These are phyloP conservation scores for Cryptococcus sp. DNA, from an alignment of 1,284 basidiomycete genomes.

Conservation along the genomic window DNA sequence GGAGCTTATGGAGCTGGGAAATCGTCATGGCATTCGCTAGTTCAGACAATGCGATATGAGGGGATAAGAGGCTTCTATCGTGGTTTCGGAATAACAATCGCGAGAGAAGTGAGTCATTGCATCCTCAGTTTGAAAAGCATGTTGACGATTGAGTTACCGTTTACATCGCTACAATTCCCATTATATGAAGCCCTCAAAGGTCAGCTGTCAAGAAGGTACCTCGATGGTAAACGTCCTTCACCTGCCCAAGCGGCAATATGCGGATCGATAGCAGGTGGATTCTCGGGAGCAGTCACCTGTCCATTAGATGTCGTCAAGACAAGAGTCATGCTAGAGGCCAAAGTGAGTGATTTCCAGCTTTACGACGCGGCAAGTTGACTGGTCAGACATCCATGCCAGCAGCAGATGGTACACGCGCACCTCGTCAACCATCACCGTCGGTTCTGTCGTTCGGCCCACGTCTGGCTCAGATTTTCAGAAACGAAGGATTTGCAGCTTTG, in stretches of 20 bases:
- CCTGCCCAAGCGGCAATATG: conserved; percentile 85
- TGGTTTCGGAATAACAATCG: conserved; percentile 72
- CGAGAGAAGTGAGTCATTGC: conserved; percentile 61
- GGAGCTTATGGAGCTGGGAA: conserved; percentile 58
- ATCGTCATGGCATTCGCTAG: conserved; percentile 42
- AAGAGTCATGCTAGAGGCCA: conserved; percentile 88
- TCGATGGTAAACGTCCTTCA: conserved; percentile 55
- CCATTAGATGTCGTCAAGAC: conserved; percentile 97
- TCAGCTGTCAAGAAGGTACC: conserved; percentile 51
- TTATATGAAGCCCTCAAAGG: conserved; percentile 86
- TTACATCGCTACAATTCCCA: conserved; percentile 96
- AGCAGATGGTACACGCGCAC: conserved; percentile 9
- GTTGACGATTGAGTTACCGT: conserved; percentile 69
- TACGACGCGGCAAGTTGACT: background rate
- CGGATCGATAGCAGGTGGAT: conserved; percentile 84
- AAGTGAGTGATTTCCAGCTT: conserved; percentile 52
- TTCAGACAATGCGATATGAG: conserved; percentile 55
- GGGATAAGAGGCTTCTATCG: conserved; percentile 70
- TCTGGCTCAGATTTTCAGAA: conserved; percentile 61
- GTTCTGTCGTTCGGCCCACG: conserved; percentile 56
- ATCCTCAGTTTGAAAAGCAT: background rate
- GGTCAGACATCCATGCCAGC: conserved; percentile 17
- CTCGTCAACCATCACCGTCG: conserved; percentile 41
- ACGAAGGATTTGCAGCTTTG: conserved; percentile 71
- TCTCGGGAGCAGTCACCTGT: conserved; percentile 86